phyloP scores from a whole-genome alignment of 2,329 filamentous ascomycete genomes.

The Fusarium udum region DNA sequence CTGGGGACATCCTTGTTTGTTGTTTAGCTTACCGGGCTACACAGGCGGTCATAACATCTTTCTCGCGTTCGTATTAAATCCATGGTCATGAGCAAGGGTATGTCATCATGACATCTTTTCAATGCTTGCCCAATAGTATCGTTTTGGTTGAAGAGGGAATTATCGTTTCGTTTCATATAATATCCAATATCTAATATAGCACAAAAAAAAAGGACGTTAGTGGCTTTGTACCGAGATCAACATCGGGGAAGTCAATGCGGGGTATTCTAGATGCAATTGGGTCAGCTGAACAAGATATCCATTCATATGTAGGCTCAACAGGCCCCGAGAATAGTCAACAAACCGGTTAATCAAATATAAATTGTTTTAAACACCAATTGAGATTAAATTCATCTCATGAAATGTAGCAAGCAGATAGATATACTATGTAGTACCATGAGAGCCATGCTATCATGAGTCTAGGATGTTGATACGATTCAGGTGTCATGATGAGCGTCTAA shows the following conservation, averaged over 20 bases:
- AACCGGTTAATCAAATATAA: neutral
- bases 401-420: neutral
- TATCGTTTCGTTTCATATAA: neutral
- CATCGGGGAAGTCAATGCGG: neutral
- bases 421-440: neutral
- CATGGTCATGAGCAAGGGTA: neutral
- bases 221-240: neutral
- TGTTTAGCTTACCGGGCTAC: constrained; percentile 2
- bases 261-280: neutral
- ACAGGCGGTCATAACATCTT: neutral
- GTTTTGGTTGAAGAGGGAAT: neutral
- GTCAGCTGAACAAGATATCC: neutral
- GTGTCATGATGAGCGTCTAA: constrained; percentile 10
- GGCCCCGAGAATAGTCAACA: neutral
- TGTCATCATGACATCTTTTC: neutral
- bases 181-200: neutral
- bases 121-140: neutral
- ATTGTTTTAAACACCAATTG: neutral
- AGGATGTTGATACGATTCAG: neutral
- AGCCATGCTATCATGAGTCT: constrained; percentile 9
- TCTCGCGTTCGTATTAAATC: neutral
- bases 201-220: neutral
- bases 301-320: neutral
- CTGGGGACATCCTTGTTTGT: constrained; percentile 19
- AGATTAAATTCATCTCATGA: neutral